Percentiles rank a stretch among this genome's conserved stretches.
Conservation (phyloP, 495 filamentous ascomycete genomes). For the Zalerion maritima region DNA sequence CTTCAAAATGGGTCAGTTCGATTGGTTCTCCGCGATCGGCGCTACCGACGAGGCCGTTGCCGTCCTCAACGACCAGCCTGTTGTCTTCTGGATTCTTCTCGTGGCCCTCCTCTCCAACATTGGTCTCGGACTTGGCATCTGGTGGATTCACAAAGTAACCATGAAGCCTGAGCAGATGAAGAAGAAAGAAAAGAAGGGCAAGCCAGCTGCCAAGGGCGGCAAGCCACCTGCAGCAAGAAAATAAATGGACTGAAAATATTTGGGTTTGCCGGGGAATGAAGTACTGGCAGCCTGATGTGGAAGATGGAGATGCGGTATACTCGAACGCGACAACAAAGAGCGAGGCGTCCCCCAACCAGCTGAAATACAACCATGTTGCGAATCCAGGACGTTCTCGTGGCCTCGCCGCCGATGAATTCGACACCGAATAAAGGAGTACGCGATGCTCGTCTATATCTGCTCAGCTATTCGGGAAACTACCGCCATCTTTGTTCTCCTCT, state of each 20-base stretch:
- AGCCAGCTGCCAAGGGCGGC: conserved; percentile 14
- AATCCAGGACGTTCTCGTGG: too few relatives aligned
- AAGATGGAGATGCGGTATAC: too few relatives aligned
- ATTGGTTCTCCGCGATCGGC: conserved; percentile 31
- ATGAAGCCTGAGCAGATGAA: conserved; percentile 36
- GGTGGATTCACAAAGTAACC: conserved; percentile 37
- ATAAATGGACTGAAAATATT: conserved; percentile 10
- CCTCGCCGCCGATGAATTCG: too few relatives aligned
- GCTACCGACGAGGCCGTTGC: conserved; percentile 33
- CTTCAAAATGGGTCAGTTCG: conserved; percentile 27
- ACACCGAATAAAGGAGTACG: too few relatives aligned
- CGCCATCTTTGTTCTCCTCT: too few relatives aligned
- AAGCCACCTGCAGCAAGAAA: conserved; percentile 15
- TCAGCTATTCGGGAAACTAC: too few relatives aligned
- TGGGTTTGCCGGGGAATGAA: too few relatives aligned
- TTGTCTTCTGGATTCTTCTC: conserved; percentile 34
- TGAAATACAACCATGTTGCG: too few relatives aligned
- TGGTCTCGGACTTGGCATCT: conserved; percentile 25
- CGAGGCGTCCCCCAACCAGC: too few relatives aligned
- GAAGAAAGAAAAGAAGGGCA: conserved; percentile 26
- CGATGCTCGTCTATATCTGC: too few relatives aligned
- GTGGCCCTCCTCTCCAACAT: conserved; percentile 29
- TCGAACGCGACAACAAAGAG: too few relatives aligned
- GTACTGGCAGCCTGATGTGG: too few relatives aligned
- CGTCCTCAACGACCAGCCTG: conserved; percentile 37